Base-by-base conservation (phyloP, 805 yeast genomes). In the Yamadazyma paraphyllophila region DNA sequence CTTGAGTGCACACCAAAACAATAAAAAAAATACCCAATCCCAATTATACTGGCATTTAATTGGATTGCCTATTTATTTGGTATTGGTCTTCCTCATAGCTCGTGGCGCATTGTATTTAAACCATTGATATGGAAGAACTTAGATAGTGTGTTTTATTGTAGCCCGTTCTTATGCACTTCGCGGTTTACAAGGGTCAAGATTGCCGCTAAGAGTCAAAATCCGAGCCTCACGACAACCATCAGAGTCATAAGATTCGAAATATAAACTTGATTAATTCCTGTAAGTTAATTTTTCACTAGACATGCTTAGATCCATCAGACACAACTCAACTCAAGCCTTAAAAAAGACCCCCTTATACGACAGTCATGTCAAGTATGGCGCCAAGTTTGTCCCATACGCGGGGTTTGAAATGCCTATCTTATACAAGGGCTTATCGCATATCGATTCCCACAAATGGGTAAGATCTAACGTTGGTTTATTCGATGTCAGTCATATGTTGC, bases 401-500 rank as follows among this genome's bases (percentile, higher is more conserved):
- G 97, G 97, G n/a, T 94, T 80, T 59, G 80, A 84, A 39, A 92
- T 94, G 97, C 99, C 99, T 1, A 90, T 94, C 8, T 66, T 89
- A 26, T 94, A 91, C 71, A 77, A 80, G 52, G 82, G 76, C n/a
- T 96, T 88, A 66, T 67, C 88, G 1, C 98, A 92, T 64, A 82
- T 89, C 34, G 96, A 90, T 50, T 90, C 97, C 1, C 99, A 94
- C 69, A 78, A 85, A 43, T 94, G 98, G 98, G 95, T 92, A 0
- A 80, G 99, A 63, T 59, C 71, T 15, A 79, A 87, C 50, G 90
- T 91, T 31, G 99, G 99, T 6, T 71, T 94, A 41, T 94, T 94
- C 59, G 99, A 94, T 63, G 99, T 94, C 42, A 88, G 96, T 44
- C 99, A 94, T 66, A 94, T 94, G 99, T 77, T 92, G 41, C 99